Percentiles rank a stretch among this genome's conserved stretches.
These are phyloP conservation scores for Aphanomyces stellatus DNA, from an alignment of 352 stramenopile species.

Conservation along the genomic window DNA sequence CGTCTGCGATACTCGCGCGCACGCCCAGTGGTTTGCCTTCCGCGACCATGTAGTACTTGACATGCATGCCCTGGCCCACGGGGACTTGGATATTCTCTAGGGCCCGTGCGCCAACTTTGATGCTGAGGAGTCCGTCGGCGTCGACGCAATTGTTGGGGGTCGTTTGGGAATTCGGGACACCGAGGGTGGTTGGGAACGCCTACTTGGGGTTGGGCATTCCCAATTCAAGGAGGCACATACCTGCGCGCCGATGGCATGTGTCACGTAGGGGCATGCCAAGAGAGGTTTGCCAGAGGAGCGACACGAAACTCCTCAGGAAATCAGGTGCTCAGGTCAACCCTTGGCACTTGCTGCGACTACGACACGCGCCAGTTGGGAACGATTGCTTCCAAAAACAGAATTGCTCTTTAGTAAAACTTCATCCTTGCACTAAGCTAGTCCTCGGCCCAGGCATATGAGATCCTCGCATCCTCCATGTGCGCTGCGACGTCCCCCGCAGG, in stretches of 20 bases:
- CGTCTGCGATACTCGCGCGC: no score
- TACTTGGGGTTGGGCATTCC: no score
- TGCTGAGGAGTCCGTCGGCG: neutral
- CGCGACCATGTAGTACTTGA: neutral
- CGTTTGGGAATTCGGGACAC: constrained; percentile 17
- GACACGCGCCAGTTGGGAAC: constrained; percentile 41
- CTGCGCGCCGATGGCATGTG: no score
- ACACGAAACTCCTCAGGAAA: no score
- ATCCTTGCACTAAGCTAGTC: neutral
- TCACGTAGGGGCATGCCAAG: no score
- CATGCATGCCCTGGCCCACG: neutral
- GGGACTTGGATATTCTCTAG: neutral
- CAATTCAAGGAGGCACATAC: no score
- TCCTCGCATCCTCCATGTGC: constrained; percentile 36
- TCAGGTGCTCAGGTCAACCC: neutral
- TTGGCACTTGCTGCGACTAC: constrained; percentile 17
- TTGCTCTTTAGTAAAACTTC: constrained; percentile 21
- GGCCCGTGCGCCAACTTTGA: neutral
- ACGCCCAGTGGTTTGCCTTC: neutral
- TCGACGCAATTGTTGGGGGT: neutral
- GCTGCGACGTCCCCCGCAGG: constrained; percentile 44
- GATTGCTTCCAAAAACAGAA: constrained; percentile 38
- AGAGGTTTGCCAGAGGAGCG: no score
- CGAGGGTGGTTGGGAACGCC: no score
- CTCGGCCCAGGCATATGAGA: constrained; percentile 37